Evolutionary conservation across 352 stramenopile species (phyloP).

Genomic region (Phytophthora macrochlamydospora): DNA sequence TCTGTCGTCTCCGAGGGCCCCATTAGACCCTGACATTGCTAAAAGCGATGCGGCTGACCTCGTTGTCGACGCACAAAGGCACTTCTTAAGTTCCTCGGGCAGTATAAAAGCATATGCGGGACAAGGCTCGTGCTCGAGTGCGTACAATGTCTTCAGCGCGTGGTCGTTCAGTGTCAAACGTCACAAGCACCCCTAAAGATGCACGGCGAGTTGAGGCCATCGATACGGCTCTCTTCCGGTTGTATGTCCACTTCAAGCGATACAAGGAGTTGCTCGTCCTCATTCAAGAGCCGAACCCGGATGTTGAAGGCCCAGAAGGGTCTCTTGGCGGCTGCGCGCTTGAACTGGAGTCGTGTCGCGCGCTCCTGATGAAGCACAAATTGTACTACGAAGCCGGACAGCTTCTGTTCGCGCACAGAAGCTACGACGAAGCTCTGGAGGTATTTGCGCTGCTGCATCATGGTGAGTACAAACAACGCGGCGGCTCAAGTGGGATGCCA

Average conservation of each 20-base stretch:
- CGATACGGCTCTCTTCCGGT: constrained; percentile 82
- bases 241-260: constrained; percentile 81
- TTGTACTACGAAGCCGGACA: constrained; percentile 85
- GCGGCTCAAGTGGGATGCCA: constrained; percentile 65
- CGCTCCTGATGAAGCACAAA: constrained; percentile 70
- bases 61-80: constrained; percentile 58
- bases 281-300: constrained; percentile 70
- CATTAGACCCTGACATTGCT: constrained; percentile 67
- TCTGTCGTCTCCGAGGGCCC: constrained; percentile 48
- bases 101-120: constrained; percentile 87
- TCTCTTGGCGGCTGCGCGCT: constrained; percentile 55
- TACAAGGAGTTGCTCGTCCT: constrained; percentile 82
- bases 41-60: constrained; percentile 61
- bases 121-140: constrained; percentile 55
- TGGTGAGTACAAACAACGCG: constrained; percentile 82
- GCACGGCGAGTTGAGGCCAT: constrained; percentile 79
- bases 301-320: constrained; percentile 43
- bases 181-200: constrained; percentile 57
- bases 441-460: constrained; percentile 80
- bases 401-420: constrained; percentile 69
- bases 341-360: constrained; percentile 70
- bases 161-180: constrained; percentile 40
- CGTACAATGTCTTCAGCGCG: constrained; percentile 43
- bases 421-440: constrained; percentile 78
- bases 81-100: constrained; percentile 80